Evolutionary conservation across 1,284 basidiomycete species (phyloP), one percentile per base, ranked within the genome.

Genomic region (Trichosporon ovoides): DNA sequence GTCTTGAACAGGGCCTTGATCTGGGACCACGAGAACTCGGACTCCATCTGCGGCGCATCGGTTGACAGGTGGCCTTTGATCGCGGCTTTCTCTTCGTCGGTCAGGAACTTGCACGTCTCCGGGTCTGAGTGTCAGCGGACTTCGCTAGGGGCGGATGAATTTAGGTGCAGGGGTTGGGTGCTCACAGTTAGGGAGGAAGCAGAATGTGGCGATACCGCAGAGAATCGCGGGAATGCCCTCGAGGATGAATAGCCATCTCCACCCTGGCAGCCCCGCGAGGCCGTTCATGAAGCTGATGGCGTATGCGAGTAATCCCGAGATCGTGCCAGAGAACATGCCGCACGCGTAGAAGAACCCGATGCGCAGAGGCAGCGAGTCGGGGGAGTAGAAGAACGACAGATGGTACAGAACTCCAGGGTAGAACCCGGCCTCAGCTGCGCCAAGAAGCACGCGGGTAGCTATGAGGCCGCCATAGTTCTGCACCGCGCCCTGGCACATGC

Each of bases 151-250:
- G 13, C 5, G 36, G 3, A 12, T 16, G 22, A 28, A 3, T 3
- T 11, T 1, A 16, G 10, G 10, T 31, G 28, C 28, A 31, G 28
- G 9, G 28, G 28, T n/a, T n/a, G 28, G 28, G 1, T 16, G 18
- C 53, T 55, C 31, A 58, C 57, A 81, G 65, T 81, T 78, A 13
- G 80, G 80, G n/a, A 81, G 72, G 65, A 74, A 67, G 56, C 78
- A 76, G 56, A 66, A 77, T 40, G 79, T 69, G 18, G 79, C 40
- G 33, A 81, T 28, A 1, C 80, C 79, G 35, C 74, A 69, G 16
- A 77, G 52, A 56, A 79, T 74, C 1, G 80, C 80, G 0, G 80
- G 78, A 19, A 77, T 72, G 53, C 81, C 82, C 61, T 82, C 82
- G 40, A 82, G 71, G 57, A 82, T 73, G 72, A 82, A 82, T 38